These are phyloP conservation scores for Pichiaceae sp. DNA, from an alignment of 1,139 yeast genomes.

Conservation along the genomic window DNA sequence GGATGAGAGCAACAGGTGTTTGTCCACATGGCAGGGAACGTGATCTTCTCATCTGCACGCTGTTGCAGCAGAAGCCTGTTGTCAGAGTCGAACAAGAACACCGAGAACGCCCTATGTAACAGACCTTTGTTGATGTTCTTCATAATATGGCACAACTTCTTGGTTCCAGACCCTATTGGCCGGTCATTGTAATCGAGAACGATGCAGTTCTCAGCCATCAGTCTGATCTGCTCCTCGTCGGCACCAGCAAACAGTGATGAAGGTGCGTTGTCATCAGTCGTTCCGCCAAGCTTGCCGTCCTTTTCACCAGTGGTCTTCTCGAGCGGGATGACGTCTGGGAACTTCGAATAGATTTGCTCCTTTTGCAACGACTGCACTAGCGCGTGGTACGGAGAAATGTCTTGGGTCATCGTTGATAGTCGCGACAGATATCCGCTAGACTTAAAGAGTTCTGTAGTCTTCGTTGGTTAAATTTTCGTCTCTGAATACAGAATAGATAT, in stretches of 20 bases:
- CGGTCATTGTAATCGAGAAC: slow-evolving; percentile 80
- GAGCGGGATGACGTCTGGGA: slow-evolving; percentile 58
- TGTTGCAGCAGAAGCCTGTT: slow-evolving; percentile 69
- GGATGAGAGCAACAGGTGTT: slow-evolving; percentile 99
- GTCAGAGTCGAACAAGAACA: slow-evolving; percentile 75
- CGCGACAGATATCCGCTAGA: too few species aligned
- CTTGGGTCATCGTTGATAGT: slow-evolving; percentile 6
- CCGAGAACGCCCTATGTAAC: slow-evolving; percentile 92
- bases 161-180: slow-evolving; percentile 91
- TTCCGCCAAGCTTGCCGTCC: slow-evolving; percentile 9
- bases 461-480: neutral
- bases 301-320: slow-evolving; percentile 39
- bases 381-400: slow-evolving; percentile 29
- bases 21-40: slow-evolving; percentile 96
- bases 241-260: slow-evolving; percentile 60
- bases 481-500: too few species aligned
- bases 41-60: slow-evolving; percentile 92
- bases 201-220: slow-evolving; percentile 96
- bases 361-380: slow-evolving; percentile 41
- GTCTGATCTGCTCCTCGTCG: slow-evolving; percentile 85
- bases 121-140: slow-evolving; percentile 76
- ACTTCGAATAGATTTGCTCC: slow-evolving; percentile 37
- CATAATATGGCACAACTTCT: slow-evolving; percentile 89
- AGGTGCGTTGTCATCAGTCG: neutral
- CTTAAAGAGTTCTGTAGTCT: too few species aligned